Evolutionary conservation across 2,329 filamentous ascomycete genomes (phyloP), one percentile per base, ranked within the genome.

Genomic region (Pseudocercospora eumusae): DNA sequence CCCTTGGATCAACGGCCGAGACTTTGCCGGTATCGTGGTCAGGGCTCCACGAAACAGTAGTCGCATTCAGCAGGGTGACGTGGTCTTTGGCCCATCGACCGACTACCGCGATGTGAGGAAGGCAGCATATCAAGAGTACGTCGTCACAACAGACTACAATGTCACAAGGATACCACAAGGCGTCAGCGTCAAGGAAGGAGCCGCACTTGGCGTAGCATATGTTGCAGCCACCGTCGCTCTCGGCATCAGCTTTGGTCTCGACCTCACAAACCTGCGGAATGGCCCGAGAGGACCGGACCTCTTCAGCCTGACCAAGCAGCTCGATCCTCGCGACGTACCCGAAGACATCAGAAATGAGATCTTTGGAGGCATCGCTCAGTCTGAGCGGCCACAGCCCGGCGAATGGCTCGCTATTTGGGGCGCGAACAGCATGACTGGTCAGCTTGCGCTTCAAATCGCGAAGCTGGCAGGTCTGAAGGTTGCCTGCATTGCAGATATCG

Each of bases 341-440:
- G 66, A 75, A 2, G 89, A 92, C 69, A 83, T 91, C 6, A 75
- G 81, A 1, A 72, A 80, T 4, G 89, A 92, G 71, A 88, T 86
- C 60, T 80, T 89, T n/a, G 72, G 80, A 0, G 81, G 82, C 0
- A 84, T 88, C 5, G 66, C 71, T 0, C 70, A 77, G 0, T 69
- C 73, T 0, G 86, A 90, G 64, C 78, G 86, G 8, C 83, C 86
- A 0, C 78, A 78, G 45, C 68, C 75, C 0, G 88, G 87, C 0
- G 89, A 92, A 63, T 92, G 88, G 84, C 76, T 92, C 42, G 86
- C 85, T 1, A 84, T 92, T 52, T 92, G 89, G 89, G 89, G 89
- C 60, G 89, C 85, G 80, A 91, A 88, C 1, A 89, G 88, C 0
- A 90, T 87, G 0, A 90, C 87, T 0, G 89, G 88, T 0, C 83